These are phyloP conservation scores for Trypanosomatidae sp. DNA, from an alignment of 208 protist genomes.

Conservation along the genomic window DNA sequence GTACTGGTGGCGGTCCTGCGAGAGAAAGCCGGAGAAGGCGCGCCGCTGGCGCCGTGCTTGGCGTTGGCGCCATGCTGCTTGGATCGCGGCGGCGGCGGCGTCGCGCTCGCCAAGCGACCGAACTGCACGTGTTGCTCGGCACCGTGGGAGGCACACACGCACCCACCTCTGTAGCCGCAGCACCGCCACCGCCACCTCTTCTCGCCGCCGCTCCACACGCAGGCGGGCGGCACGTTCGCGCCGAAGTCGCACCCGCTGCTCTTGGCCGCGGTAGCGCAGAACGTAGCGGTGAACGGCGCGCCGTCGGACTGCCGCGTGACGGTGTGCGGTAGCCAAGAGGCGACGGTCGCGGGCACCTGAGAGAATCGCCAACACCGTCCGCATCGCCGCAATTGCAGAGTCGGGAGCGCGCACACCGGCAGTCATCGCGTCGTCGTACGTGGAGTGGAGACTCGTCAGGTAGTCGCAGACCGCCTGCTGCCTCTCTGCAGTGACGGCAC, in stretches of 20 bases:
- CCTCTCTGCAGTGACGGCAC: constrained; percentile 7
- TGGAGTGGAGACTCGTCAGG: constrained; percentile 21
- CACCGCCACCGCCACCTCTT: constrained; percentile 57
- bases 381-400: constrained; percentile 19
- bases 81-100: constrained; percentile 55
- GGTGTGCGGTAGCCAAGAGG: constrained; percentile 14
- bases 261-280: constrained; percentile 25
- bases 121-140: constrained; percentile 9
- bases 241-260: constrained; percentile 23
- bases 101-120: constrained; percentile 12
- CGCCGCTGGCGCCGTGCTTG: neutral
- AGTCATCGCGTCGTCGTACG: constrained; percentile 27
- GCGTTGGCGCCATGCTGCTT: constrained; percentile 59
- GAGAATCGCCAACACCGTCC: constrained; percentile 46
- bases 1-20: constrained; percentile 46
- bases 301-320: constrained; percentile 20
- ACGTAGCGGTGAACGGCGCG: constrained; percentile 42
- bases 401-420: constrained; percentile 10
- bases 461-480: constrained; percentile 20
- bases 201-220: constrained; percentile 32
- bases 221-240: constrained; percentile 15
- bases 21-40: constrained; percentile 45
- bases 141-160: constrained; percentile 36
- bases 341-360: constrained; percentile 44
- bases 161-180: constrained; percentile 44